Base-by-base conservation (phyloP, 306 rosid species). In the Acacia acuminata region DNA sequence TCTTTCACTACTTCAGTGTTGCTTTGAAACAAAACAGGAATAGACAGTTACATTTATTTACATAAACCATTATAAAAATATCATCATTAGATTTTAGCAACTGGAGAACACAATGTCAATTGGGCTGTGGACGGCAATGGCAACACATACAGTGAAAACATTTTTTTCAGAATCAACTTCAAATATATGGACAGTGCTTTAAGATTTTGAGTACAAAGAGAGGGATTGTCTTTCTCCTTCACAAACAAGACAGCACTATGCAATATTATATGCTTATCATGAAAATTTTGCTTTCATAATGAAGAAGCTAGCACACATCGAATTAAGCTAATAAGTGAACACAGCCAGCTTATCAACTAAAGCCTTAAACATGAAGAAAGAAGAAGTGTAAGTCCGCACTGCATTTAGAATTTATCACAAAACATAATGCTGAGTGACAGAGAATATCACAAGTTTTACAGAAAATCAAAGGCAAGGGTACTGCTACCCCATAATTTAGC, bases 331-430 rank as follows among this genome's bases (percentile, higher is more conserved):
- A 78, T 36, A n/a, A 85, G 30, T 60, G 45, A 58, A 69, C 47
- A 44, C 76, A 71, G 51, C 58, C 19, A 75, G 32, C 75, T 78
- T 32, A 56, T 12, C 71, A 11, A 65, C 70, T 16, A 63, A 64
- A 55, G 72, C 73, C 66, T 63, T 60, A 70, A 55, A 30, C 75
- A 38, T 56, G 73, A 73, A 58, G 75, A 81, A 67, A 74, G 56
- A 78, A 40, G 77, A 78, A 82, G 25, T 67, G 75, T 45, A 79
- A 77, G 36, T n/a, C n/a, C n/a, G n/a, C n/a, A n/a, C n/a, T 67
- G 47, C 78, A 75, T 74, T 74, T 40, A 32, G 19, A 24, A 53
- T 32, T 53, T 34, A 30, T 64, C 32, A 53, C 2, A 45, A 20
- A 9, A 55, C 2, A 30, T 34, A 64, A 64, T 30, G n/a, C 5